Base-by-base conservation (phyloP, 805 yeast genomes). In the Vanderwaltozyma polyspora region DNA sequence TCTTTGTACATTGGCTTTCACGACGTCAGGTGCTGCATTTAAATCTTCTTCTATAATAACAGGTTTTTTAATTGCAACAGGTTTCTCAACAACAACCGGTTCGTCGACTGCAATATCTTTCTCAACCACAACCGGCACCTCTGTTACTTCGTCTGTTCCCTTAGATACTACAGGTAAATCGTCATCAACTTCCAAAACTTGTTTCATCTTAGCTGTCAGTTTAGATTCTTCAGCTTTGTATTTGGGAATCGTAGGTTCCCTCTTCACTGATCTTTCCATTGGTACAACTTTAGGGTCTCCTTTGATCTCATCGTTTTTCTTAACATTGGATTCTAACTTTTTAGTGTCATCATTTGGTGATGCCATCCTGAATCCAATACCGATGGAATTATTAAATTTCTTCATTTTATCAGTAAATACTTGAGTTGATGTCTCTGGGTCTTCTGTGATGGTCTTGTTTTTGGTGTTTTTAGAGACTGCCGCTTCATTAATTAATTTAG, bases 381-480 rank as follows among this genome's bases (percentile, higher is more conserved):
- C 49, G 14, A 42, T 36, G 21, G 35, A 29, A 21, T 35, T 40
- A 24, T 45, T 40, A 31, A 46, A 46, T 3, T 29, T 36, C 23
- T 37, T 41, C 16, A 46, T 38, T 31, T 45, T 46, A 12, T 45
- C 48, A n/a, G 46, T 34, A 25, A 46, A 46, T 29, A 21, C 25
- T 22, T 37, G 31, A 27, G 32, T 32, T 4, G 39, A 30, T 17
- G 34, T 29, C 19, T 29, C 25, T 13, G 19, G 14, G 9, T 29
- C 32, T 8, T 29, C 19, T 23, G 19, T 28, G 11, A 18, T 28
- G n/a, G 24, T 28, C 12, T 18, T 18, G 13, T 28, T 28, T 19
- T 28, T 28, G 31, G 24, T 28, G 11, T 28, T 24, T 19, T 28
- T 28, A 14, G 18, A 18, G n/a, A 28, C n/a, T n/a, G 31, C 24